phyloP scores from a whole-genome alignment of 2,329 filamentous ascomycete genomes.

The Furcasterigmium sp. region DNA sequence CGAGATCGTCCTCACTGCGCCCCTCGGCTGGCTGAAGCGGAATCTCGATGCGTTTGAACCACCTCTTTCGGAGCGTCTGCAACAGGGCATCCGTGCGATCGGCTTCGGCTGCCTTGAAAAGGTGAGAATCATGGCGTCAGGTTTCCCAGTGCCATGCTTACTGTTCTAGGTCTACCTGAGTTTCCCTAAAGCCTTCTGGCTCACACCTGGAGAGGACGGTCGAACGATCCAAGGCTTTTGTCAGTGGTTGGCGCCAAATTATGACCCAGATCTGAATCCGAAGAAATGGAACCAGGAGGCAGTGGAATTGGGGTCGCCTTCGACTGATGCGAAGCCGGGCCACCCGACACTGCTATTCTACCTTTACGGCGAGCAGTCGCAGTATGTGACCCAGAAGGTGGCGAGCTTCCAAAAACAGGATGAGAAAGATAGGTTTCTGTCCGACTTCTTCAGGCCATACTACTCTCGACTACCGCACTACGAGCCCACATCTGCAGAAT shows the following conservation, averaged over 20 bases:
- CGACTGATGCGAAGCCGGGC: conserved; percentile 49
- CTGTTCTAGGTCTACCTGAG: conserved; percentile 61
- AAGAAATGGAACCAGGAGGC: conserved; percentile 69
- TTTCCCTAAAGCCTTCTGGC: conserved; percentile 75
- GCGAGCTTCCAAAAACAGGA: conserved; percentile 33
- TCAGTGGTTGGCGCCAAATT: conserved; percentile 69
- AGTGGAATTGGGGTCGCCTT: conserved; percentile 60
- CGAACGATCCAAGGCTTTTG: conserved; percentile 59
- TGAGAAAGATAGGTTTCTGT: conserved; percentile 49
- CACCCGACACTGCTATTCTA: conserved; percentile 88
- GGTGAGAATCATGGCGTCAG: conserved; percentile 33
- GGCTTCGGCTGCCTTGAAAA: conserved; percentile 70
- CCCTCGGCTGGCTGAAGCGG: conserved; percentile 63
- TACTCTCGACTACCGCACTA: conserved; percentile 71
- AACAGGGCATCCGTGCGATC: conserved; percentile 56
- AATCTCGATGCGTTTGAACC: conserved; percentile 56
- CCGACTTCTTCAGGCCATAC: conserved; percentile 71
- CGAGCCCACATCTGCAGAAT: conserved; percentile 42
- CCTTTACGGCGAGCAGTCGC: conserved; percentile 59
- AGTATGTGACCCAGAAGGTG: conserved; percentile 43
- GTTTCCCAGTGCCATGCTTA: too few relatives aligned
- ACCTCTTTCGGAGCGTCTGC: conserved; percentile 49
- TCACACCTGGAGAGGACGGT: conserved; percentile 29
- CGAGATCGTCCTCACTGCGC: conserved; percentile 62
- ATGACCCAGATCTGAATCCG: conserved; percentile 57